Conservation (phyloP, 1,284 basidiomycete genomes). For the Fomitopsis palustris region DNA sequence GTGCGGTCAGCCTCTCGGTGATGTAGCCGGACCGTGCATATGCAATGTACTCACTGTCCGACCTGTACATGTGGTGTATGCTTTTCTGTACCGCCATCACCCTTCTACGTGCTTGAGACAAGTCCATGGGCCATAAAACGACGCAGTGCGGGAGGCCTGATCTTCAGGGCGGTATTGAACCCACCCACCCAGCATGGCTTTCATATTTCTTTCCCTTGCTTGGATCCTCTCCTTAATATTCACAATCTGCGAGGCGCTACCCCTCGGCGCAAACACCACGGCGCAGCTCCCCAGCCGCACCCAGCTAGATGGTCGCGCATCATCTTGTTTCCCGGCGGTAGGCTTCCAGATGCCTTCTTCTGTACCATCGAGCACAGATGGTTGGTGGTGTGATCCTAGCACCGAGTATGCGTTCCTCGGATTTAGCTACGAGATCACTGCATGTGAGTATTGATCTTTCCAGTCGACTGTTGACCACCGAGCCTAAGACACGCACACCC, state of each 20-base stretch:
- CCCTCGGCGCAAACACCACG: background rate
- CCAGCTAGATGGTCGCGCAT: slow-evolving; percentile 3
- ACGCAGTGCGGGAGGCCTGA: background rate
- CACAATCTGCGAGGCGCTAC: background rate
- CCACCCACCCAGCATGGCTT: background rate
- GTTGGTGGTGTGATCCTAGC: slow-evolving; percentile 63
- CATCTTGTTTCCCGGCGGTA: slow-evolving; percentile 55
- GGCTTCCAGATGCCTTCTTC: slow-evolving; percentile 53
- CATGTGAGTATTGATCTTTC: slow-evolving; percentile 17
- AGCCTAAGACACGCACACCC: background rate
- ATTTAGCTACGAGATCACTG: slow-evolving; percentile 67
- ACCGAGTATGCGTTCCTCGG: slow-evolving; percentile 72
- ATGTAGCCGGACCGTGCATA: background rate
- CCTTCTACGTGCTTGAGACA: background rate
- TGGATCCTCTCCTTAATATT: background rate
- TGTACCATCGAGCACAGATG: slow-evolving; percentile 38
- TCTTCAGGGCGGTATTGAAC: background rate
- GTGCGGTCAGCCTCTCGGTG: background rate
- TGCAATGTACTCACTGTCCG: background rate
- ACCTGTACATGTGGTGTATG: background rate
- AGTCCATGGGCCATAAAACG: background rate
- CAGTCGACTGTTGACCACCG: background rate
- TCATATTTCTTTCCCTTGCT: background rate
- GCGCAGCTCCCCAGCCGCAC: background rate
- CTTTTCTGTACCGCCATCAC: background rate